Evolutionary conservation across 805 yeast species (phyloP).

Genomic region (Cyberlindnera americana): DNA sequence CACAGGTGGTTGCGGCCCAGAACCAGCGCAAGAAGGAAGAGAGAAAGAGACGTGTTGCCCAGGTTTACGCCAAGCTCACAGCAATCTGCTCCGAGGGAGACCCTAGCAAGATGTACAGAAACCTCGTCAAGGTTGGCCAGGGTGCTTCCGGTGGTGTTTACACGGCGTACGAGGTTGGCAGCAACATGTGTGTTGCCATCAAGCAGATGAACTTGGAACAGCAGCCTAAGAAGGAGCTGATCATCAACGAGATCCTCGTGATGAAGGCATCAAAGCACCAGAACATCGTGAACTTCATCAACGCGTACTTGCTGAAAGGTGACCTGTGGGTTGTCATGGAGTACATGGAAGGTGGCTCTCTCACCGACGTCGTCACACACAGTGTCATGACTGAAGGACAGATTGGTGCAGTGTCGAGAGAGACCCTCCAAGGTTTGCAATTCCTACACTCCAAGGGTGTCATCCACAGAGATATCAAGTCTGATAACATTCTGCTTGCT

Average conservation of each 20-base stretch:
- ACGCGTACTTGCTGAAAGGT: conserved; percentile 71
- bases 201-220: conserved; percentile 94
- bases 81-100: conserved; percentile 83
- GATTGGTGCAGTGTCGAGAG: conserved; percentile 92
- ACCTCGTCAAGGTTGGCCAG: conserved; percentile 86
- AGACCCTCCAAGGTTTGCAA: conserved; percentile 79
- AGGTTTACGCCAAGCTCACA: conserved; percentile 64
- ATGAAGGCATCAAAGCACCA: conserved; percentile 90
- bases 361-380: conserved; percentile 93
- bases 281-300: conserved; percentile 92
- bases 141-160: conserved; percentile 98
- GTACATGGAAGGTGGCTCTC: conserved; percentile 97
- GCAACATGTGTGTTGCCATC: conserved; percentile 73
- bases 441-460: conserved; percentile 91
- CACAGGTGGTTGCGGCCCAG: conserved; percentile 47
- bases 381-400: conserved; percentile 87
- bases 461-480: conserved; percentile 93
- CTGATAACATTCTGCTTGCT: conserved; percentile 85
- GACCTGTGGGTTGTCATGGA: conserved; percentile 98
- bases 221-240: conserved; percentile 94
- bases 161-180: conserved; percentile 67
- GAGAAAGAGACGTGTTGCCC: conserved; percentile 66
- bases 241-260: conserved; percentile 91
- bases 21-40: conserved; percentile 75
- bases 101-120: conserved; percentile 67